phyloP scores from a whole-genome alignment of 2,329 filamentous ascomycete species.

The Pseudocercospora crystallina region DNA sequence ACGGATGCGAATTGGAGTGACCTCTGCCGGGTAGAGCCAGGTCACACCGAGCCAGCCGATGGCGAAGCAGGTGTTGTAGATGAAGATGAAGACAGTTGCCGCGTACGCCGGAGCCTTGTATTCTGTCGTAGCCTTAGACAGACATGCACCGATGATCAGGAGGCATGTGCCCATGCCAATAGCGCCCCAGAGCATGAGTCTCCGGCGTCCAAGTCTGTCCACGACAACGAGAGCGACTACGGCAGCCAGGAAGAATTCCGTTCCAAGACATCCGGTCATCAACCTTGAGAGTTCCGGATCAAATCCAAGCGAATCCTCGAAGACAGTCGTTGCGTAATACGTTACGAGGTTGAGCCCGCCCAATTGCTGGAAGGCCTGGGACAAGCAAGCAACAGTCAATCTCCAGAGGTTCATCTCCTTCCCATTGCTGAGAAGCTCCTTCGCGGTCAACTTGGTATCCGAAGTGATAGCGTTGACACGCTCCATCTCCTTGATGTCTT shows the following conservation, averaged over 20 bases:
- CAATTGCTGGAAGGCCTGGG: constrained; percentile 47
- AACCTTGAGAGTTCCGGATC: constrained; percentile 21
- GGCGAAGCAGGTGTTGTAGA: constrained; percentile 31
- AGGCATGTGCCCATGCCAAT: constrained; percentile 28
- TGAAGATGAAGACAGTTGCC: constrained; percentile 34
- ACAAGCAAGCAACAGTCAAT: constrained; percentile 42
- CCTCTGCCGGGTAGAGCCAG: constrained; percentile 35
- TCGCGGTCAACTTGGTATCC: constrained; percentile 12
- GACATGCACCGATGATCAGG: constrained; percentile 23
- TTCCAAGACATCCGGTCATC: constrained; percentile 26
- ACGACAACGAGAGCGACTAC: constrained; percentile 60
- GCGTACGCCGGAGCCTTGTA: constrained; percentile 25
- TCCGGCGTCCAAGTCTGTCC: constrained; percentile 58
- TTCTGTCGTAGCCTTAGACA: constrained; percentile 8
- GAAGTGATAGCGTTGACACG: constrained; percentile 17
- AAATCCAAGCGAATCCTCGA: constrained; percentile 50
- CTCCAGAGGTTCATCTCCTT: constrained; percentile 47
- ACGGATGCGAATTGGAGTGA: constrained; percentile 50
- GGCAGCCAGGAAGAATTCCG: constrained; percentile 28
- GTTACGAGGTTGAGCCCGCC: constrained; percentile 23
- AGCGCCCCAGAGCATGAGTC: constrained; percentile 34
- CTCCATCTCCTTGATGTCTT: constrained; percentile 47
- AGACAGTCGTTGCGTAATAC: constrained; percentile 51
- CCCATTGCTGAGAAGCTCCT: constrained; percentile 36
- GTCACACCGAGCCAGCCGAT: constrained; percentile 34